Base-by-base conservation (phyloP, 2,329 filamentous ascomycete genomes). In the Berkeleyomyces basicola region DNA sequence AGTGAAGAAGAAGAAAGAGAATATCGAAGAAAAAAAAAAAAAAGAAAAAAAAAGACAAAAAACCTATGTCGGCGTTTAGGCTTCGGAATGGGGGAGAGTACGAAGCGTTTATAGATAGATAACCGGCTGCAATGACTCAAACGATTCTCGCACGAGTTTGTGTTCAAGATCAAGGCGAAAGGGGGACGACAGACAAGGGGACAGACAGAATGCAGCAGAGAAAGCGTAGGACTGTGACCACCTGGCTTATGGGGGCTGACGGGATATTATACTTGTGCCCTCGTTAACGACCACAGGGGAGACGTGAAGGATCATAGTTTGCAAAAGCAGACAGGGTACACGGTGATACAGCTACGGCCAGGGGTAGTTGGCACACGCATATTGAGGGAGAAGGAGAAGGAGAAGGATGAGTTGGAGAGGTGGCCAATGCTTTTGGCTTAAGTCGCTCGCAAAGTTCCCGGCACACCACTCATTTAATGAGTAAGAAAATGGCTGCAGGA, bases 11-110 rank as follows among this genome's bases (percentile, higher is more conserved):
- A 47, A 40, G 33, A 33, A 61, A 1, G 40, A 47, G n/a, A 47
- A 61, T 53, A 61, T 16, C 14, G n/a, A 16, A 47, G n/a, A 60
- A 61, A 46, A 36, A 59, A 58, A 59, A 60, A 62, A 53, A 43
- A 31, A 43, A 9, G 42, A 10, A 39, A 42, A 47, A 60, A 33
- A 47, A 36, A n/a, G 37, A n/a, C n/a, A n/a, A n/a, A n/a, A 16
- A 7, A 51, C 16, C 7, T 51, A 51, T 4, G n/a, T 16, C 47
- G 7, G n/a, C 47, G 47, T 2, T 3, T 1, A 51, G 47, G n/a
- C 7, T 51, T 31, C 3, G 33, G 47, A 16, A 31, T 23, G 16
- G 33, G 57, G 57, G 53, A 39, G 16, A 36, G 33, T 44, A 11
- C 31, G 33, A 59, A 14, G 36, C 37, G 36, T 55, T 55, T 31